Conservation (phyloP, 495 filamentous ascomycete species). For the Aspergillus funiculosus region DNA sequence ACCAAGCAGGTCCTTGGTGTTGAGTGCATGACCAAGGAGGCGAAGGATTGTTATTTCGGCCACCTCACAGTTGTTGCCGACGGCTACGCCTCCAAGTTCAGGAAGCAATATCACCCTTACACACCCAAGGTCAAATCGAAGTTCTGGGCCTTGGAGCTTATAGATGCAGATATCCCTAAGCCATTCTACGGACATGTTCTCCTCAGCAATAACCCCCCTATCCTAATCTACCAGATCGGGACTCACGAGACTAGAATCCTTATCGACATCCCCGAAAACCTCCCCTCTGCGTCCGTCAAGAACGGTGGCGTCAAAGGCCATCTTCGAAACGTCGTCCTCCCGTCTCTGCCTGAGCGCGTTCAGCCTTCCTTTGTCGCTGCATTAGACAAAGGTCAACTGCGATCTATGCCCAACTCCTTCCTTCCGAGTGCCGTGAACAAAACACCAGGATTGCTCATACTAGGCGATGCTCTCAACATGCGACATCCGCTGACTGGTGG, state of each 20-base stretch:
- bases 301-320: conserved; percentile 80
- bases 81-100: conserved; percentile 90
- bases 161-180: conserved; percentile 71
- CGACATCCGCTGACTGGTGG: conserved; percentile 90
- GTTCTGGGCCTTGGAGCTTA: conserved; percentile 89
- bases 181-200: conserved; percentile 80
- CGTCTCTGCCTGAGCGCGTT: conserved; percentile 64
- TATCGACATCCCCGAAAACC: conserved; percentile 79
- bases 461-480: conserved; percentile 96
- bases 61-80: conserved; percentile 84
- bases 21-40: conserved; percentile 52
- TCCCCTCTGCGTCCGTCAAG: conserved; percentile 61
- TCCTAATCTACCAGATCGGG: conserved; percentile 96
- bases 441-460: conserved; percentile 68
- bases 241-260: conserved; percentile 87
- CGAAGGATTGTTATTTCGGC: conserved; percentile 75
- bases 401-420: conserved; percentile 91
- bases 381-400: conserved; percentile 63
- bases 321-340: conserved; percentile 68
- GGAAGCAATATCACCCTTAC: conserved; percentile 67
- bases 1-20: conserved; percentile 68
- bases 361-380: conserved; percentile 70
- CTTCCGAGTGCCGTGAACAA: conserved; percentile 69
- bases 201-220: conserved; percentile 66
- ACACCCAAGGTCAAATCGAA: conserved; percentile 67